A percentile compares a stretch with the other conserved stretches of the same genome.
Conservation (phyloP, 2,329 filamentous ascomycete genomes). For the Verticillium nubilum region DNA sequence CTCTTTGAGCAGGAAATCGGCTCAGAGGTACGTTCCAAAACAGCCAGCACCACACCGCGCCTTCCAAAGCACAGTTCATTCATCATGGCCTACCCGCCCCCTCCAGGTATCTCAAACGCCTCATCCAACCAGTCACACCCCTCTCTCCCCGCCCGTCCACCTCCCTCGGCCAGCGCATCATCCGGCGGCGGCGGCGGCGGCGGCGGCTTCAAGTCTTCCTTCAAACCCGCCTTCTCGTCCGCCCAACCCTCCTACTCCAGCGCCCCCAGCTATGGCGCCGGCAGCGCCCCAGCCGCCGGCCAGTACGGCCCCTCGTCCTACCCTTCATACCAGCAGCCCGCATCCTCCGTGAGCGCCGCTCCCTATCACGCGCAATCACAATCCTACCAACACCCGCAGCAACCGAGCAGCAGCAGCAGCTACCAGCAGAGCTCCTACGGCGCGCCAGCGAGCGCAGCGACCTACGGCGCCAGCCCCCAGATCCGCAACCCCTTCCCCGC, state of each 20-base stretch:
- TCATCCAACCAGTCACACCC: slow-evolving; percentile 39
- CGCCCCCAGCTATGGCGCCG: slow-evolving; percentile 23
- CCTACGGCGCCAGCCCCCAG: slow-evolving; percentile 54
- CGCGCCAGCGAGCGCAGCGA: slow-evolving; percentile 19
- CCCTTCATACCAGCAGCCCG: slow-evolving; percentile 27
- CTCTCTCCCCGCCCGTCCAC: slow-evolving; percentile 74
- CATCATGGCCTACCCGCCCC: slow-evolving; percentile 82
- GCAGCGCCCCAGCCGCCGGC: slow-evolving; percentile 27
- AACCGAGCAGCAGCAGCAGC: slow-evolving; percentile 10
- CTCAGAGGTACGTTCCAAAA: slow-evolving; percentile 46
- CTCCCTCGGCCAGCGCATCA: slow-evolving; percentile 42
- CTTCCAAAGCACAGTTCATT: slow-evolving; percentile 34
- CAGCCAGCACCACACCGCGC: slow-evolving; percentile 15
- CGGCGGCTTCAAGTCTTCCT: slow-evolving; percentile 42
- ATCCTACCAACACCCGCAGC: slow-evolving; percentile 19
- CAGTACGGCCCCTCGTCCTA: slow-evolving; percentile 41
- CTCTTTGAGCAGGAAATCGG: slow-evolving; percentile 29
- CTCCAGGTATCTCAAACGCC: slow-evolving; percentile 63
- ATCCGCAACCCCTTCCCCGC: slow-evolving; percentile 78
- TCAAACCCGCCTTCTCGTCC: slow-evolving; percentile 32
- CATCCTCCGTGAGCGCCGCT: slow-evolving; percentile 11
- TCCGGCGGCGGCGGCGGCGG: slow-evolving; percentile 13
- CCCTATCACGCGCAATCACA: slow-evolving; percentile 13
- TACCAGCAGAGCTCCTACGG: slow-evolving; percentile 26
- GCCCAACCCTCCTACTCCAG: slow-evolving; percentile 33